These are phyloP conservation scores for Diddensiella santjacobensis DNA, from an alignment of 805 yeast genomes.

Conservation along the genomic window DNA sequence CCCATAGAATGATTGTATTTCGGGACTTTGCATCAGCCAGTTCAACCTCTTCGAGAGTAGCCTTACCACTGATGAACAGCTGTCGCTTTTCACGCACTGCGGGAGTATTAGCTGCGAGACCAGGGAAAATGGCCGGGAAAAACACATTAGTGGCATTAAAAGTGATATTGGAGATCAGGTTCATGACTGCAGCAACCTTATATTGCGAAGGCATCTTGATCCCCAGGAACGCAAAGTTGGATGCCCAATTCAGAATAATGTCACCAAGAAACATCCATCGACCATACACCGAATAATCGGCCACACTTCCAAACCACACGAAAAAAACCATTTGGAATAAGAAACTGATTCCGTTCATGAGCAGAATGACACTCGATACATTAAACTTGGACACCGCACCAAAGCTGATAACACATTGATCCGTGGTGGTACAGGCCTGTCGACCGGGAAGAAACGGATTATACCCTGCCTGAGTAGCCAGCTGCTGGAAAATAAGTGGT, in stretches of 20 bases:
- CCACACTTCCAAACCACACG: slow-evolving; percentile 15
- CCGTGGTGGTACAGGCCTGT: slow-evolving; percentile 12
- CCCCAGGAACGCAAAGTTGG: slow-evolving; percentile 12
- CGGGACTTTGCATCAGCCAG: slow-evolving; percentile 14
- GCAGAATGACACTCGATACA: slow-evolving; percentile 13
- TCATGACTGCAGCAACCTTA: slow-evolving; percentile 8
- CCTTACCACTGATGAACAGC: slow-evolving; percentile 14
- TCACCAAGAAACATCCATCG: slow-evolving; percentile 14
- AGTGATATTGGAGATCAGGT: slow-evolving; percentile 14
- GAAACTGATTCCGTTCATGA: slow-evolving; percentile 15
- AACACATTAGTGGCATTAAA: slow-evolving; percentile 14
- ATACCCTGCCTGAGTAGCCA: slow-evolving; percentile 14
- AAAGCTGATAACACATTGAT: slow-evolving; percentile 13
- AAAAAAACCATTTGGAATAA: slow-evolving; percentile 15
- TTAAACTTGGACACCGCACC: slow-evolving; percentile 10
- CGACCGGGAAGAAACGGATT: slow-evolving; percentile 12
- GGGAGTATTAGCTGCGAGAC: slow-evolving; percentile 15
- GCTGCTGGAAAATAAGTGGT: slow-evolving; percentile 13
- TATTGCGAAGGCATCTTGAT: slow-evolving; percentile 9
- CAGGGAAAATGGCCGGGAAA: slow-evolving; percentile 18
- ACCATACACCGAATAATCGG: slow-evolving; percentile 15
- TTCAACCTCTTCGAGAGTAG: slow-evolving; percentile 11
- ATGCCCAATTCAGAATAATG: slow-evolving; percentile 9
- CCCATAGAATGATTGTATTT: slow-evolving; percentile 17
- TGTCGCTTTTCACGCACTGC: slow-evolving; percentile 13